phyloP scores from a whole-genome alignment of 202 grass and related monocot genomes.

The Panicum virgatum region DNA sequence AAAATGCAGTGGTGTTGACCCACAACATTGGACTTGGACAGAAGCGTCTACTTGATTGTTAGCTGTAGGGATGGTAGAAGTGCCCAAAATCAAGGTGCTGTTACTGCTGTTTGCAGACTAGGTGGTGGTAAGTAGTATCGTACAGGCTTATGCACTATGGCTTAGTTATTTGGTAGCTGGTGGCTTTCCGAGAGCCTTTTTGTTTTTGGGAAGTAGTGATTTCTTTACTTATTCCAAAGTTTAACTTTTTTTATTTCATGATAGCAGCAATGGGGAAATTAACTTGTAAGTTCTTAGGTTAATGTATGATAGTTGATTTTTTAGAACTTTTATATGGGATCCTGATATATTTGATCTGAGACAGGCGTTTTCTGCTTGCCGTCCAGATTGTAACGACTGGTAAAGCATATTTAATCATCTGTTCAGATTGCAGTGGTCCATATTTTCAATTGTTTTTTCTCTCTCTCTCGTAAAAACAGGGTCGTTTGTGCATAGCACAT shows the following conservation, averaged over 20 bases:
- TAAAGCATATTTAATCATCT: background rate
- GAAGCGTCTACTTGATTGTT: constrained; percentile 26
- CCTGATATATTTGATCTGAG: constrained; percentile 34
- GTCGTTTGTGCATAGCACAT: background rate
- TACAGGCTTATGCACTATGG: constrained; percentile 9
- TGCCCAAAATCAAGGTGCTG: constrained; percentile 12
- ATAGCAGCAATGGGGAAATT: background rate
- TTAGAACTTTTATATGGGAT: constrained; percentile 1
- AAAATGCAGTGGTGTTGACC: constrained; percentile 6
- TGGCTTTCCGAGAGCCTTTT: background rate
- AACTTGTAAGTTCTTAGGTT: background rate
- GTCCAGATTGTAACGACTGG: constrained; percentile 41
- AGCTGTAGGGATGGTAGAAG: constrained; percentile 35
- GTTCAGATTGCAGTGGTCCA: background rate
- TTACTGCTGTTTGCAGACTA: background rate
- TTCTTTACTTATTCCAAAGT: constrained; percentile 4
- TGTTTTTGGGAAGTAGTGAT: background rate
- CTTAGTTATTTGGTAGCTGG: constrained; percentile 14
- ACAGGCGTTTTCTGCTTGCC: constrained; percentile 35
- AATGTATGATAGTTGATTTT: background rate
- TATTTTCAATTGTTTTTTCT: constrained; percentile 2
- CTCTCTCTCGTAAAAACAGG: background rate
- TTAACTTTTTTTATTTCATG: constrained; percentile 17
- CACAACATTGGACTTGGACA: background rate
- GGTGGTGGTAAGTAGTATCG: constrained; percentile 13